phyloP scores from a whole-genome alignment of 805 yeast genomes.

The Kluyveromyces starmeri region DNA sequence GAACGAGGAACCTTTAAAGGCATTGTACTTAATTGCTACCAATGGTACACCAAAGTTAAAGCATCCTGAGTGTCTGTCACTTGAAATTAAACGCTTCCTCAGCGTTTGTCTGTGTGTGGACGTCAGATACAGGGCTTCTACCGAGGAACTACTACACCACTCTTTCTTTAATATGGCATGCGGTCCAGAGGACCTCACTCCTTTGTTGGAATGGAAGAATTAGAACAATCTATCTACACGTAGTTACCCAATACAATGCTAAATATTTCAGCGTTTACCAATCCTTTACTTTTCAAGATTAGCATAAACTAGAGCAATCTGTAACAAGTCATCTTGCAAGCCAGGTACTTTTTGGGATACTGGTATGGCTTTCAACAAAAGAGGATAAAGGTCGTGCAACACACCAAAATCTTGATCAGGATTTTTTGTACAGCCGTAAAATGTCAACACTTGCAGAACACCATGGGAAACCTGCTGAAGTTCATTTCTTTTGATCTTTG shows the following conservation, averaged over 20 bases:
- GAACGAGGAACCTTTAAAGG: constrained; percentile 92
- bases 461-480: constrained; percentile 41
- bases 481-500: constrained; percentile 58
- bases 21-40: constrained; percentile 87
- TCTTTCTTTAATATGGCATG: constrained; percentile 60
- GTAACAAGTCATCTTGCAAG: constrained; percentile 15
- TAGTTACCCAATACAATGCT: background rate
- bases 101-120: constrained; percentile 92
- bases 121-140: constrained; percentile 81
- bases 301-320: constrained; percentile 3
- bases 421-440: background rate
- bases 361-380: constrained; percentile 27
- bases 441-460: constrained; percentile 25
- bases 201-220: constrained; percentile 45
- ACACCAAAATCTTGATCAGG: constrained; percentile 7
- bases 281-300: background rate
- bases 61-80: constrained; percentile 74
- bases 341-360: constrained; percentile 26
- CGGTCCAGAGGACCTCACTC: constrained; percentile 46
- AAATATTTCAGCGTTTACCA: background rate
- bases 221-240: no score
- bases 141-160: constrained; percentile 79
- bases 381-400: constrained; percentile 20
- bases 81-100: constrained; percentile 74
- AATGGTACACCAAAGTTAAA: constrained; percentile 95